A percentile compares a stretch with the other conserved stretches of the same genome.
These are phyloP conservation scores for Suillus luteus DNA, from an alignment of 768 basidiomycete species.

Conservation along the genomic window DNA sequence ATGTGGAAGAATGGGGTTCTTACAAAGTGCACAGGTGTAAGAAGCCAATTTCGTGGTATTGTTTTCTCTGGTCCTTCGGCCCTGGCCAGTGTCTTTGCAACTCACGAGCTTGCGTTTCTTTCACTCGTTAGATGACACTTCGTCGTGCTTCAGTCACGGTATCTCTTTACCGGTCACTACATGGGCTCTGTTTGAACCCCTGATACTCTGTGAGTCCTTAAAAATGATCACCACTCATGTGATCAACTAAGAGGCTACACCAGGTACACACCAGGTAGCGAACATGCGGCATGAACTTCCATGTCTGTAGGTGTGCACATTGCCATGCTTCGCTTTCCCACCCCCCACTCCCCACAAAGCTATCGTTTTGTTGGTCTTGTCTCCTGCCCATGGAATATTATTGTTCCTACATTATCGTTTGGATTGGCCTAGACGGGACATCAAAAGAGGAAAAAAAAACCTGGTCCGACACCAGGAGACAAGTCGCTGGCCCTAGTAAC, in stretches of 20 bases:
- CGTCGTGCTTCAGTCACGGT: not conserved
- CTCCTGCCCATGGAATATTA: not conserved
- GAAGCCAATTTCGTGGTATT: not conserved
- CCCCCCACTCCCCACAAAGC: not conserved
- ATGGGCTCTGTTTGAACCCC: not conserved
- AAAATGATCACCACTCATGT: not conserved
- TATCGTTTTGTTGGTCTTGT: not conserved
- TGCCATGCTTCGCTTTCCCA: not conserved
- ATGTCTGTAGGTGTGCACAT: not conserved
- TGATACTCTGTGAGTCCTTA: not conserved
- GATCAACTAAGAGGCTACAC: not conserved
- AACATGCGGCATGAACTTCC: not conserved
- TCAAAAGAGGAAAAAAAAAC: not conserved
- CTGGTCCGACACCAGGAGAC: not conserved
- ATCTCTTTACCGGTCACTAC: not conserved
- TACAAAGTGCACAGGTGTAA: not conserved
- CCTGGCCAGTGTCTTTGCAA: not conserved
- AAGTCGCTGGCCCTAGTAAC: not conserved
- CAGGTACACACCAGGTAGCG: not conserved
- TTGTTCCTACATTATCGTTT: not conserved
- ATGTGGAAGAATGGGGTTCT: not conserved
- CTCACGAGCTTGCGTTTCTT: not conserved
- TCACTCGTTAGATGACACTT: not conserved
- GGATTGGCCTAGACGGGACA: not conserved
- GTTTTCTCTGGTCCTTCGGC: not conserved